Base-by-base conservation (phyloP, 2,329 filamentous ascomycete species). In the Diaporthe helianthi region DNA sequence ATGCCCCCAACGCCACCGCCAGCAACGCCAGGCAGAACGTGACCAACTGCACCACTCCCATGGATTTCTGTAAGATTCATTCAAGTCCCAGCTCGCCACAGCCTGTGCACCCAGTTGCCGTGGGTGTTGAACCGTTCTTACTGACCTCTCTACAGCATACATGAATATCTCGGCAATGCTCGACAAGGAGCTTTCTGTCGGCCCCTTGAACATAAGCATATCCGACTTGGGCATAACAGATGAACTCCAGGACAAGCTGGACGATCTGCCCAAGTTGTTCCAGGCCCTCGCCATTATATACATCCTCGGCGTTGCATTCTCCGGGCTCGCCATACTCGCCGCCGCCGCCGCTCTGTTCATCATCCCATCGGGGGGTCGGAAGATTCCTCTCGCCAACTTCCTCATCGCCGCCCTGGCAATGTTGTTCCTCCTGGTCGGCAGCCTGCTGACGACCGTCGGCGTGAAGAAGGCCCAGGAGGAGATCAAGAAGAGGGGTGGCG, bases 281-380 rank as follows among this genome's bases (percentile, higher is more conserved):
- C 76, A 83, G n/a, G 81, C 79, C 31, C 76, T 85, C 58, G 84
- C 85, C 74, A 76, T 85, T 61, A 76, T 88, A 68, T 87, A 84
- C 75, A 80, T 83, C 49, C 71, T 87, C 1, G 81, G 78, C 66
- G 76, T 80, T 55, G 79, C 76, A 22, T 78, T 83, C 72, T 77
- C 82, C 2, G 83, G 81, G 13, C 75, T 85, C 2, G 78, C 80
- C 38, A 80, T 86, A 74, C 74, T 87, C 2, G 74, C 76, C 17
- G 80, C 77, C 60, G 65, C 81, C 61, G 78, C 73, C 10, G 78
- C 80, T 49, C 71, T 84, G 68, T 65, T 69, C 71, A 12, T 67
- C 51, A 49, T 71, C 64, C 36, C 31, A 47, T 33, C 55, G 38
- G 63, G 61, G 17, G 71, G 69, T 26, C 72, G 70, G 31, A 67